phyloP scores from a whole-genome alignment of 768 basidiomycete genomes.

The Punctularia strigosozonata region DNA sequence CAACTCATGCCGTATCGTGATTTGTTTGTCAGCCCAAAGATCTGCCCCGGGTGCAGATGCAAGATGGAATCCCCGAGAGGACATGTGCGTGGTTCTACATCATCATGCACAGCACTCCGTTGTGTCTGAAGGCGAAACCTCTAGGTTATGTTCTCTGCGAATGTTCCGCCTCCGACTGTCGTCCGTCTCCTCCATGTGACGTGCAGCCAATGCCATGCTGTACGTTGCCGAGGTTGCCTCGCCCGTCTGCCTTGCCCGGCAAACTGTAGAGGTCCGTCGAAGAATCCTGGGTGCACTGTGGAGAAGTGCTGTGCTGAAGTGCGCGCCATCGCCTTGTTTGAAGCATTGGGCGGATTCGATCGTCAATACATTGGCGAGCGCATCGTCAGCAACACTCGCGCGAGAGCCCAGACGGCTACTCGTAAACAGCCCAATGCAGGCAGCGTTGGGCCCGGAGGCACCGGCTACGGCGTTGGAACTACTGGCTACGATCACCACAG shows the following conservation, averaged over 20 bases:
- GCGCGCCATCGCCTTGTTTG: conserved; percentile 40
- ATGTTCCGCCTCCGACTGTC: conserved; percentile 13
- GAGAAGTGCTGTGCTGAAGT: conserved; percentile 32
- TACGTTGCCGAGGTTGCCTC: conserved; percentile 41
- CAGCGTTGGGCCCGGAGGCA: conserved; percentile 40
- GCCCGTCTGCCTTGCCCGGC: conserved; percentile 22
- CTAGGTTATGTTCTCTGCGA: conserved; percentile 17
- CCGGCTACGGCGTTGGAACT: conserved; percentile 30
- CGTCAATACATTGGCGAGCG: conserved; percentile 30
- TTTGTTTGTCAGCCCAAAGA: conserved; percentile 23
- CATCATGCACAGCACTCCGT: conserved; percentile 3
- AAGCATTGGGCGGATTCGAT: conserved; percentile 37
- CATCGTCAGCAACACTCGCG: conserved; percentile 26
- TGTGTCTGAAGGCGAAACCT: neutral
- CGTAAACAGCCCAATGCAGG: conserved; percentile 2
- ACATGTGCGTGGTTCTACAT: conserved; percentile 24
- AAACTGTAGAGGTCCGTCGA: conserved; percentile 28
- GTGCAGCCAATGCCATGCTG: conserved; percentile 30
- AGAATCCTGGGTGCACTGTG: conserved; percentile 22
- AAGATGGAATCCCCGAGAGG: conserved; percentile 28
- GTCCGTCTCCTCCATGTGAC: conserved; percentile 29
- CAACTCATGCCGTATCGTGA: conserved; percentile 20
- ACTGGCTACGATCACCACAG: conserved; percentile 3
- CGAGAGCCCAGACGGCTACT: conserved; percentile 9
- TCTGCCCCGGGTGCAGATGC: conserved; percentile 26